A percentile compares a stretch with the other conserved stretches of the same genome.
Conservation (phyloP, 2,329 filamentous ascomycete species). For the Aureobasidium zeae region DNA sequence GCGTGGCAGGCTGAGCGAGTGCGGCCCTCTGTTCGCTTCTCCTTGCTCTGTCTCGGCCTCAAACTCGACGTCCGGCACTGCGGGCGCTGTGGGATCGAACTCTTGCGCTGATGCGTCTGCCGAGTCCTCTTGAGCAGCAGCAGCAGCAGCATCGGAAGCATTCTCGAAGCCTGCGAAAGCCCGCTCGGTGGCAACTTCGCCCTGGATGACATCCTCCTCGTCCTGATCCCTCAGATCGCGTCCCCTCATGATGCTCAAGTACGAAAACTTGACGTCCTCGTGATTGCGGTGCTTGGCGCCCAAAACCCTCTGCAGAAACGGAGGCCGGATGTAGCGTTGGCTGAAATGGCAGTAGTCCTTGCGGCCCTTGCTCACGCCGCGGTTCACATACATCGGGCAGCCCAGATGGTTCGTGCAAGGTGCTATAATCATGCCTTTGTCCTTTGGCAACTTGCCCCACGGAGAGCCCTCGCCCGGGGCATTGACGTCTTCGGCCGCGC, state of each 20-base stretch:
- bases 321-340: slow-evolving; percentile 78
- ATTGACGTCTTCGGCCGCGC: slow-evolving; percentile 23
- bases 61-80: slow-evolving; percentile 12
- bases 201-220: slow-evolving; percentile 36
- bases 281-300: slow-evolving; percentile 64
- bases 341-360: slow-evolving; percentile 88
- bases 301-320: slow-evolving; percentile 69
- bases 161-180: slow-evolving; percentile 67
- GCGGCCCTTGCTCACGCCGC: slow-evolving; percentile 60
- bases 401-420: slow-evolving; percentile 77
- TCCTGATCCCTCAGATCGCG: slow-evolving; percentile 43
- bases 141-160: slow-evolving; percentile 20
- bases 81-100: slow-evolving; percentile 18
- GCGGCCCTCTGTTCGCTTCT: no score
- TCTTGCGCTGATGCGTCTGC: no score
- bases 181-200: slow-evolving; percentile 48
- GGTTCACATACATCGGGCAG: slow-evolving; percentile 75
- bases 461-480: slow-evolving; percentile 20
- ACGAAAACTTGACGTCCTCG: slow-evolving; percentile 86
- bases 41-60: slow-evolving; percentile 7
- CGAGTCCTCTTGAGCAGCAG: neutral
- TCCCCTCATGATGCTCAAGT: slow-evolving; percentile 75
- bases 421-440: slow-evolving; percentile 53
- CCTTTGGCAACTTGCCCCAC: slow-evolving; percentile 33
- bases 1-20: slow-evolving; percentile 64